A percentile compares a stretch with the other conserved stretches of the same genome.
phyloP scores from a whole-genome alignment of 306 rosid genomes.

The Prunus davidiana region DNA sequence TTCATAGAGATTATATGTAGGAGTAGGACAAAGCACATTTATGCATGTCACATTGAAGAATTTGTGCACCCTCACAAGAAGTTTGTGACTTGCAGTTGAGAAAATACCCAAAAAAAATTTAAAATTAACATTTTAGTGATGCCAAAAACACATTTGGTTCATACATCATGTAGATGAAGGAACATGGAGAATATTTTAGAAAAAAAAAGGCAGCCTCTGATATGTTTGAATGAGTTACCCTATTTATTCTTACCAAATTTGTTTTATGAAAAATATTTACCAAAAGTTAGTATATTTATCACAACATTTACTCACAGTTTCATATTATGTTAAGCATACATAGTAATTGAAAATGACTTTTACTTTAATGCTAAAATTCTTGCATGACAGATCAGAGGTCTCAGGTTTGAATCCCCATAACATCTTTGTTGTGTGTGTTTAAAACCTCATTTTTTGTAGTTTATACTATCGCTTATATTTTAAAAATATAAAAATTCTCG shows the following conservation, averaged over 20 bases:
- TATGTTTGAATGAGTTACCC: neutral
- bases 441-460: rapidly evolving
- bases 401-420: rapidly evolving
- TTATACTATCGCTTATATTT: too few relatives aligned
- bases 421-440: too few relatives aligned
- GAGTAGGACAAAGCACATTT: neutral
- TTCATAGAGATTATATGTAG: neutral
- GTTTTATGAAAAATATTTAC: too few relatives aligned
- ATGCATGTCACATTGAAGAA: neutral
- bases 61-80: neutral
- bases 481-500: too few relatives aligned
- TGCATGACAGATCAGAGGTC: too few relatives aligned
- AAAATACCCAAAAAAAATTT: neutral
- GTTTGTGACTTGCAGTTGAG: neutral
- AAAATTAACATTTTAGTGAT: neutral
- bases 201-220: neutral
- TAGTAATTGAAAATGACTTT: neutral
- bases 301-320: neutral
- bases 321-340: neutral
- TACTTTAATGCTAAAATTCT: neutral
- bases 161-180: neutral
- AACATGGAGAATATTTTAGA: neutral
- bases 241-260: neutral
- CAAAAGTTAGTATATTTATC: neutral
- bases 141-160: neutral